Evolutionary conservation across 2,329 filamentous ascomycete genomes (phyloP).

Genomic region (Herpotrichia juniperi): DNA sequence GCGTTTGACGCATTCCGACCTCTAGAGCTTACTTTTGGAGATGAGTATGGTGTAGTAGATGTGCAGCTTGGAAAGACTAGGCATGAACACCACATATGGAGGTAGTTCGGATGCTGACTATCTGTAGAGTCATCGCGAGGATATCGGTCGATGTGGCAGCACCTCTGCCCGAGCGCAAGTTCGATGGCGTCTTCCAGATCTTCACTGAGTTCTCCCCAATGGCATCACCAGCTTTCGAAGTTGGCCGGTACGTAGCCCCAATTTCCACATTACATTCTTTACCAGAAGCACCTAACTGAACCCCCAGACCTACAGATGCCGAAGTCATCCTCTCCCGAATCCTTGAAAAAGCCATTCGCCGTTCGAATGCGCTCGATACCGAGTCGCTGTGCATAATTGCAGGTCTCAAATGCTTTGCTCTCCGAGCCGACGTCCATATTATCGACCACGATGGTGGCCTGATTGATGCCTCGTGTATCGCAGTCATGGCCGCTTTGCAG

Average conservation of each 20-base stretch:
- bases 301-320: conserved; percentile 72
- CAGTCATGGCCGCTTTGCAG: conserved; percentile 83
- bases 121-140: conserved; percentile 74
- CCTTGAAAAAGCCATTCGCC: conserved; percentile 91
- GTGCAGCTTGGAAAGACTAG: conserved; percentile 89
- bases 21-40: conserved; percentile 80
- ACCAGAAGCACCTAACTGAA: conserved; percentile 25
- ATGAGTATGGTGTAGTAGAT: conserved; percentile 89
- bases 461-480: conserved; percentile 83
- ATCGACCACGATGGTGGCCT: conserved; percentile 90
- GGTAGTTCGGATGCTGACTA: conserved; percentile 19
- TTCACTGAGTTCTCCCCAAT: conserved; percentile 90
- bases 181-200: conserved; percentile 95
- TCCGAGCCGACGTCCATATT: conserved; percentile 90
- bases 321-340: conserved; percentile 86
- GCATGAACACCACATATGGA: conserved; percentile 51
- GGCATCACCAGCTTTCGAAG: conserved; percentile 88
- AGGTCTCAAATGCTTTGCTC: conserved; percentile 86
- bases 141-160: conserved; percentile 88
- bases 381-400: conserved; percentile 95
- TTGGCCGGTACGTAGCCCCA: conserved; percentile 65
- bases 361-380: conserved; percentile 90
- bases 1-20: conserved; percentile 79
- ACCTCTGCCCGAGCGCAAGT: conserved; percentile 85
- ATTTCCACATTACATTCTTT: conserved; percentile 6